Base-by-base conservation (phyloP, 2,329 filamentous ascomycete genomes). In the Colletotrichum plurivorum region DNA sequence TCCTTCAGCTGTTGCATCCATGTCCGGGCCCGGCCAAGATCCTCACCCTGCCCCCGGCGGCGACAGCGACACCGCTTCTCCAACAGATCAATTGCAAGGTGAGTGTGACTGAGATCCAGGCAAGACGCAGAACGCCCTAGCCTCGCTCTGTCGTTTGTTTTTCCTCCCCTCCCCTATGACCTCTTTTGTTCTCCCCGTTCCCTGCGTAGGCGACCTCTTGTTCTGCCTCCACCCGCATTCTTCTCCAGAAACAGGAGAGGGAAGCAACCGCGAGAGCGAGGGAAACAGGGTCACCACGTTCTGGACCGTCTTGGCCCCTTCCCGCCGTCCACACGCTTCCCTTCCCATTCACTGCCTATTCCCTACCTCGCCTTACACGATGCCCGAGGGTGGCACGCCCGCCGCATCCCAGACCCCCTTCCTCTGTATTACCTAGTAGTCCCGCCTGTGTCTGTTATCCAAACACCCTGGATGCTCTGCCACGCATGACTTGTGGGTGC, bases 281-380 rank as follows among this genome's bases (percentile, higher is more conserved):
- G 39, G 36, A 25, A 16, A 52, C 36, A 45, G 18, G 41, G 20
- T 36, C 20, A 22, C 18, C 39, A 65, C 55, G 62, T 60, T 65
- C 55, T 69, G 66, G 66, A 61, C 62, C 62, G 51, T 31, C 62
- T 61, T 69, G 55, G 66, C 66, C 22, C 22, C 39, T 43, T 31
- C 48, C 43, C 45, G 31, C 22, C 39, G 36, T n/a, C 46, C 46
- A 52, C 48, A 43, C 15, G 25, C 52, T 57, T 22, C 4, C 43
- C 18, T 52, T 16, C 51, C 60, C 20, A 63, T 20, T 39, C 25
- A 39, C 43, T 41, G 13, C 58, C 22, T 25, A 25, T 25, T 25
- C 22, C 31, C 9, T 41, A 20, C 48, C 36, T 67, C 25, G 13
- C 46, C 46, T 61, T 56, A 55, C 51, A 66, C 55, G 55, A 69